phyloP scores from a whole-genome alignment of 345 rosid genomes.

The Toxicodendron radicans region DNA sequence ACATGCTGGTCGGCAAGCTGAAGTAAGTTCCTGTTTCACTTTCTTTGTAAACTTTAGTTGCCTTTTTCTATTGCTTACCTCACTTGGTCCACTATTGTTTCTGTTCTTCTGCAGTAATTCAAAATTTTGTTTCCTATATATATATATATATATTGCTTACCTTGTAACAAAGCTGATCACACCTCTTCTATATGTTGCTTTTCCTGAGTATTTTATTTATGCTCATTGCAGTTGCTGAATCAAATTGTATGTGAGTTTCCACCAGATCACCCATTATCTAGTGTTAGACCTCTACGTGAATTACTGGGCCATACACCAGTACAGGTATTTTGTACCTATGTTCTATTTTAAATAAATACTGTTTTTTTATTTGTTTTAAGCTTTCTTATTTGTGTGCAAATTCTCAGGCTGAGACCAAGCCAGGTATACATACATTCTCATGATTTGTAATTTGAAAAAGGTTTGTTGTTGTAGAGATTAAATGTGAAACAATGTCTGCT shows the following conservation, averaged over 20 bases:
- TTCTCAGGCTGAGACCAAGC: neutral
- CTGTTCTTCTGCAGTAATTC: too few species aligned
- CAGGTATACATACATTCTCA: neutral
- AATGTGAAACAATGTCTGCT: neutral
- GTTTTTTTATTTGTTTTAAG: neutral
- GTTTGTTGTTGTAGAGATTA: neutral
- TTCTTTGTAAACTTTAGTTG: conserved; percentile 6
- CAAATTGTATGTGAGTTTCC: conserved; percentile 98
- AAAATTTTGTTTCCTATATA: too few species aligned
- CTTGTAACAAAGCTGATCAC: neutral
- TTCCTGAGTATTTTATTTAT: conserved; percentile 9
- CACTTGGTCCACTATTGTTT: too few species aligned
- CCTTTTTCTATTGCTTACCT: neutral
- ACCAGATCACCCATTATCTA: conserved; percentile 89
- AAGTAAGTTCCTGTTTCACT: conserved; percentile 44
- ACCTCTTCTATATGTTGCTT: neutral
- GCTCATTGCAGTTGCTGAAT: conserved; percentile 68
- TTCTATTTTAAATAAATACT: neutral
- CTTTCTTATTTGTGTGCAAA: conserved; percentile 4
- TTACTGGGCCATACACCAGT: conserved; percentile 94
- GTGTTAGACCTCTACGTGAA: conserved; percentile 83
- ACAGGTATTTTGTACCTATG: conserved; percentile 53
- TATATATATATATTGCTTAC: too few species aligned
- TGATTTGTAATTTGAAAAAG: neutral
- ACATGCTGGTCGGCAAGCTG: conserved; percentile 99